These are phyloP conservation scores for Globisporangium megalacanthum DNA, from an alignment of 352 stramenopile species.

Conservation along the genomic window DNA sequence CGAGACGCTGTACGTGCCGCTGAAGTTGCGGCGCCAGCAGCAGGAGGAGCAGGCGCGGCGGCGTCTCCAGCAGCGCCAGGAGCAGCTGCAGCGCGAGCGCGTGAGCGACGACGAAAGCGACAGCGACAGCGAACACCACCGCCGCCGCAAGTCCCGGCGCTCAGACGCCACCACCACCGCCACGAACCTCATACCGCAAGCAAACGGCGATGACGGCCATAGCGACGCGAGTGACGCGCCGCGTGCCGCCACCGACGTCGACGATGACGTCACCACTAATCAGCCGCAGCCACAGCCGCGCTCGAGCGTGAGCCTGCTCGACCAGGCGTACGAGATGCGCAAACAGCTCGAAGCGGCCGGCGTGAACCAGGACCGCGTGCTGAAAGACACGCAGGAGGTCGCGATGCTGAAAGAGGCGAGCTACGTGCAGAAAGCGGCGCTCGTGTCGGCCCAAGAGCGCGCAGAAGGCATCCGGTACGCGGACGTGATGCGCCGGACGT, in stretches of 20 bases:
- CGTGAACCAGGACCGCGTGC: constrained; percentile 72
- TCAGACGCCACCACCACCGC: too few species aligned
- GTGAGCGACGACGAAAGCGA: constrained; percentile 9
- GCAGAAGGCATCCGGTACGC: constrained; percentile 91
- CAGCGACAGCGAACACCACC: constrained; percentile 1
- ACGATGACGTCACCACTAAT: constrained; percentile 5
- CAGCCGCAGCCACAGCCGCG: constrained; percentile 27
- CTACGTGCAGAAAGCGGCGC: constrained; percentile 95
- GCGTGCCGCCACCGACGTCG: constrained; percentile 8
- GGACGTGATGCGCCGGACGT: constrained; percentile 89
- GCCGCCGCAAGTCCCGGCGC: constrained; percentile 6
- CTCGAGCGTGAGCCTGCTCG: constrained; percentile 68
- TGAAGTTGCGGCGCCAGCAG: constrained; percentile 65
- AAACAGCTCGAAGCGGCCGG: constrained; percentile 67
- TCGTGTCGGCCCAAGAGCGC: constrained; percentile 91
- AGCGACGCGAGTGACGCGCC: constrained; percentile 5
- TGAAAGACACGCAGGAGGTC: constrained; percentile 86
- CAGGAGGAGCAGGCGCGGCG: constrained; percentile 61
- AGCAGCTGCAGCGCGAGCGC: constrained; percentile 45
- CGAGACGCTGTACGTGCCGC: constrained; percentile 69
- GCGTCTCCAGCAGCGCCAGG: constrained; percentile 42
- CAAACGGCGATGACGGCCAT: constrained; percentile 1
- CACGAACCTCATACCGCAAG: too few species aligned
- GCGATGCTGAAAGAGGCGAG: constrained; percentile 94
- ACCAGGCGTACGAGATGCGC: constrained; percentile 82